A percentile compares a stretch with the other conserved stretches of the same genome.
Evolutionary conservation across 257 asterid species (phyloP).

Genomic region (Verbena officinalis): DNA sequence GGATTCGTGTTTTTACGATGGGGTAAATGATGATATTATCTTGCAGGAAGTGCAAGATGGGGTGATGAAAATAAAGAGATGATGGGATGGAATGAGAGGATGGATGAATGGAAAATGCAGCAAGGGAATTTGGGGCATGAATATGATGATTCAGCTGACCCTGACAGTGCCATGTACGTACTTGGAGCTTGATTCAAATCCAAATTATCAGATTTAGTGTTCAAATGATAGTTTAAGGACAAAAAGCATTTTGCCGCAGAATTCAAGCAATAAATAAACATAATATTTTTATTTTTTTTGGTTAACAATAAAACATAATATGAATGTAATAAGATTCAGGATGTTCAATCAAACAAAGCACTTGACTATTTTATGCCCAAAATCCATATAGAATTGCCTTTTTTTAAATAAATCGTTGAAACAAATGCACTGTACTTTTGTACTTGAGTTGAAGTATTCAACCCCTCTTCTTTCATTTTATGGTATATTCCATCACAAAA

Average conservation of each 20-base stretch:
- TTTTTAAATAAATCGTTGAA: too few relatives aligned
- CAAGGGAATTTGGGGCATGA: constrained; percentile 66
- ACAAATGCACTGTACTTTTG: too few relatives aligned
- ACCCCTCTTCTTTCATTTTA: too few relatives aligned
- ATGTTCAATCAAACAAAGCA: neutral
- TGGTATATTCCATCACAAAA: too few relatives aligned
- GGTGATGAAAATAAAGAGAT: constrained; percentile 68
- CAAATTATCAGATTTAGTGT: neutral
- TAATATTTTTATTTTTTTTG: too few relatives aligned
- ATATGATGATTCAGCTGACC: constrained; percentile 55
- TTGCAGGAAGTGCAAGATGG: constrained; percentile 65
- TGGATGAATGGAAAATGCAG: constrained; percentile 83
- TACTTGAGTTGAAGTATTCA: too few relatives aligned
- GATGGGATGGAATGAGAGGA: constrained; percentile 75
- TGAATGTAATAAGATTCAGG: neutral
- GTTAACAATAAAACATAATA: too few relatives aligned
- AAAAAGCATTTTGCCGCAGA: neutral
- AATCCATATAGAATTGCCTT: too few relatives aligned
- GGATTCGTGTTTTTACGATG: neutral
- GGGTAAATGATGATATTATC: neutral
- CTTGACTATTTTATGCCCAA: too few relatives aligned
- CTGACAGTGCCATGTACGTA: constrained; percentile 63
- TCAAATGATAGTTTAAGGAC: neutral
- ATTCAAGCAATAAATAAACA: neutral
- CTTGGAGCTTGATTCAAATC: constrained; percentile 3